phyloP scores from a whole-genome alignment of 140 eudicot genomes.

The Oenanthe javanica region DNA sequence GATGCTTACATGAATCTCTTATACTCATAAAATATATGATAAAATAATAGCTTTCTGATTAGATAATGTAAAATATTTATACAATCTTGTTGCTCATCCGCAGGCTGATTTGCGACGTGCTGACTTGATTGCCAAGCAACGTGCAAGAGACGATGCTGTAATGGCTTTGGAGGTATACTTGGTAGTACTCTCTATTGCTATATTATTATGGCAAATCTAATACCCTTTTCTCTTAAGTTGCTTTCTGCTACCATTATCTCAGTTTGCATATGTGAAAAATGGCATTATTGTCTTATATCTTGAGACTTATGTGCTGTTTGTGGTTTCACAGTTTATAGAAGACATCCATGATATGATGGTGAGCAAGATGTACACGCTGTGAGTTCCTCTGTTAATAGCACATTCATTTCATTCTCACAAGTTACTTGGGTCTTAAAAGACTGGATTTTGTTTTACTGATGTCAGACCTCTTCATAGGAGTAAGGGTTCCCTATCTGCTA shows the following conservation, averaged over 20 bases:
- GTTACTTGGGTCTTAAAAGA: neutral
- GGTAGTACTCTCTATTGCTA: neutral
- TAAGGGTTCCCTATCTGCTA: constrained; percentile 36
- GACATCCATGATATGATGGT: constrained; percentile 91
- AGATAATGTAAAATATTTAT: neutral
- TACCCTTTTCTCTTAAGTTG: neutral
- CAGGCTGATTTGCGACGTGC: constrained; percentile 97
- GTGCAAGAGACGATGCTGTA: constrained; percentile 88
- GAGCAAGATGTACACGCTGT: constrained; percentile 78
- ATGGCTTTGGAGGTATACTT: constrained; percentile 84
- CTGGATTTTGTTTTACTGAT: constrained; percentile 9
- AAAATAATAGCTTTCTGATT: neutral
- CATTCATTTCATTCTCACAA: neutral
- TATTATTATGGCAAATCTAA: neutral
- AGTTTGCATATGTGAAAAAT: constrained; percentile 7
- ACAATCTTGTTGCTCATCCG: constrained; percentile 8
- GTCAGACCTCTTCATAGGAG: constrained; percentile 36
- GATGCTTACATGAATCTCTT: neutral
- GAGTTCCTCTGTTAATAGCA: constrained; percentile 28
- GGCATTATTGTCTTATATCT: constrained; percentile 10
- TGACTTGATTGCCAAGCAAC: constrained; percentile 81
- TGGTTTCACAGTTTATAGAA: constrained; percentile 64
- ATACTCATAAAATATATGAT: neutral
- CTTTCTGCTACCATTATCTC: neutral
- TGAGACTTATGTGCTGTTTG: neutral